phyloP scores from a whole-genome alignment of 257 asterid species.

The Cinchona pubescens region DNA sequence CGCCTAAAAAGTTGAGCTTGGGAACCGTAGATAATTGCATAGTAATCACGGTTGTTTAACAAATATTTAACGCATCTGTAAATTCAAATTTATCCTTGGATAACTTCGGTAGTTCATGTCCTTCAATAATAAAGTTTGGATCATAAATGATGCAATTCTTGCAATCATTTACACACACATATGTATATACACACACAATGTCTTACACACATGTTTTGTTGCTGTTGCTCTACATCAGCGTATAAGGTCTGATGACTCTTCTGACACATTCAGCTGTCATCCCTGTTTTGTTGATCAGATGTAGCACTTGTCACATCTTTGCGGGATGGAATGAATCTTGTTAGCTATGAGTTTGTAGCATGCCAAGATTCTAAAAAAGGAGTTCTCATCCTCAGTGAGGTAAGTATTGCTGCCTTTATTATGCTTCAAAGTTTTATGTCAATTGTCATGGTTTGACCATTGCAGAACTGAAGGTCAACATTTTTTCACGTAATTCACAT shows the following conservation, averaged over 20 bases:
- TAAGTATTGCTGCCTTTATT: constrained; percentile 24
- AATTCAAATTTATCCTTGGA: neutral
- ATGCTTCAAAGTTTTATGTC: neutral
- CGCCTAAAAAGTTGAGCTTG: neutral
- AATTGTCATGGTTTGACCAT: neutral
- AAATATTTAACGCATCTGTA: neutral
- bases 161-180: neutral
- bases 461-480: neutral
- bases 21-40: neutral
- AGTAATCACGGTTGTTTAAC: neutral
- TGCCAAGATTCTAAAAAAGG: constrained; percentile 89
- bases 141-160: neutral
- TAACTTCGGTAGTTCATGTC: neutral
- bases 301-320: constrained; percentile 92
- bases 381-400: constrained; percentile 95
- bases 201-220: neutral
- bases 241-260: constrained; percentile 14
- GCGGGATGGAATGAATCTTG: constrained; percentile 99
- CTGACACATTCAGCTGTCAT: constrained; percentile 20
- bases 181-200: neutral
- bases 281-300: constrained; percentile 48
- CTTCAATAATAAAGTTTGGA: neutral
- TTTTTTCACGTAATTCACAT: neutral
- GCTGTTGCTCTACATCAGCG: neutral
- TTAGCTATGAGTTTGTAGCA: constrained; percentile 98